A percentile compares a stretch with the other conserved stretches of the same genome.
These are phyloP conservation scores for Pestalotiopsis sp. DNA, from an alignment of 2,329 filamentous ascomycete species.

Conservation along the genomic window DNA sequence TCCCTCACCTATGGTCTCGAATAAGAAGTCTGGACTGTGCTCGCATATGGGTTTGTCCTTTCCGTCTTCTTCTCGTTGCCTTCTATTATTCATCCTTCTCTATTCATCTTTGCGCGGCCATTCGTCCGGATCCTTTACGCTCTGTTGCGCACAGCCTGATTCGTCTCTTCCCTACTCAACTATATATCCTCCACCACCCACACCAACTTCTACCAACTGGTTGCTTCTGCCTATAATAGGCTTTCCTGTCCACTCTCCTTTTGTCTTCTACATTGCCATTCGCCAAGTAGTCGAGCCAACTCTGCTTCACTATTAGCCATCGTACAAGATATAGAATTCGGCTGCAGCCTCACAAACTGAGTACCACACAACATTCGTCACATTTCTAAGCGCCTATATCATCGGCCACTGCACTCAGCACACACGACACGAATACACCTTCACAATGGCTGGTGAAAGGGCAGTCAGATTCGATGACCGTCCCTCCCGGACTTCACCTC, in stretches of 20 bases:
- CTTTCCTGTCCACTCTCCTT: constrained; percentile 1
- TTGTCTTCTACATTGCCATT: not conserved
- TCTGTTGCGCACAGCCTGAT: constrained; percentile 11
- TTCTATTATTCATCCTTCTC: constrained; percentile 1
- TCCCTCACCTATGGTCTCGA: constrained; percentile 5
- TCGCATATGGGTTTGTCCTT: constrained; percentile 12
- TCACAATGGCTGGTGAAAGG: constrained; percentile 8
- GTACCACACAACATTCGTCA: constrained; percentile 7
- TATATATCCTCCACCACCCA: constrained; percentile 13
- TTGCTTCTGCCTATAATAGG: constrained; percentile 11
- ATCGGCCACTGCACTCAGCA: not conserved
- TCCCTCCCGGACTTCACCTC: constrained; percentile 4
- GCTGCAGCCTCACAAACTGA: constrained; percentile 7
- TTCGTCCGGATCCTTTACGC: not conserved
- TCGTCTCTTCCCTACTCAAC: constrained; percentile 11
- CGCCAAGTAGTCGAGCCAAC: not conserved
- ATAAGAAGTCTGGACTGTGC: constrained; percentile 7
- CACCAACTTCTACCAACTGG: constrained; percentile 4
- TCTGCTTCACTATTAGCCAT: not conserved
- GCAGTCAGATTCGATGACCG: constrained; percentile 8
- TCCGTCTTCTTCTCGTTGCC: not conserved
- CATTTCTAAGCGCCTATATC: not conserved
- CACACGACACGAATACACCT: not conserved
- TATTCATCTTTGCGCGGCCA: not conserved
- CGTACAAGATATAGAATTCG: not conserved